Evolutionary conservation across 2,329 filamentous ascomycete genomes (phyloP).

Genomic region (Scedosporium boydii): DNA sequence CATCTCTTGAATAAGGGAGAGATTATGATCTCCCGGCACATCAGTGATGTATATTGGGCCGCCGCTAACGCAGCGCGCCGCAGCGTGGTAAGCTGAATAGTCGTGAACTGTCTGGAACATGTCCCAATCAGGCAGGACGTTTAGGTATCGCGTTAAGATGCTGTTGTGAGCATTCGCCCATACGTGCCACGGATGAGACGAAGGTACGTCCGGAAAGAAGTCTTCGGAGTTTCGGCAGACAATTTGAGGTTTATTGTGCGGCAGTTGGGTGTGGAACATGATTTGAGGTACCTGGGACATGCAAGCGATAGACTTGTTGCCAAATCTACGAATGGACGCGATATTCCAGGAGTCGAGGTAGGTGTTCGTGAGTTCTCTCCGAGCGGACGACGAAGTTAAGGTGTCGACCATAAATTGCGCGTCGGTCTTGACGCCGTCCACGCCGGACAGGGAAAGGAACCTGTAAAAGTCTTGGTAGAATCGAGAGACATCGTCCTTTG

Average conservation of each 20-base stretch:
- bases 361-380: constrained; percentile 59
- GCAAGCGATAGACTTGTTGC: constrained; percentile 73
- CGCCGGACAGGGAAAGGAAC: constrained; percentile 63
- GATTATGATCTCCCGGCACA: constrained; percentile 69
- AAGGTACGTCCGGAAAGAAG: constrained; percentile 76
- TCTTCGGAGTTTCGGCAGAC: constrained; percentile 81
- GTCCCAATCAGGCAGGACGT: constrained; percentile 75
- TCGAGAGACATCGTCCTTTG: constrained; percentile 59
- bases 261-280: constrained; percentile 75
- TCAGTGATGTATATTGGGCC: constrained; percentile 95
- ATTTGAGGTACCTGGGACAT: constrained; percentile 88
- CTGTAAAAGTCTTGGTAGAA: constrained; percentile 90
- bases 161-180: constrained; percentile 90
- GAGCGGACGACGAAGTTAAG: constrained; percentile 55
- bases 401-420: constrained; percentile 84
- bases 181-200: constrained; percentile 87
- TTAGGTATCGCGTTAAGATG: constrained; percentile 73
- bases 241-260: constrained; percentile 62
- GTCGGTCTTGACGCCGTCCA: constrained; percentile 89
- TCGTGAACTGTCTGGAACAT: constrained; percentile 58
- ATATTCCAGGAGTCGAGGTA: constrained; percentile 86
- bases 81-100: constrained; percentile 79
- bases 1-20: constrained; percentile 69
- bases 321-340: constrained; percentile 68
- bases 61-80: constrained; percentile 79